Evolutionary conservation across 73 alveolate species (phyloP), one percentile per base, ranked within the genome.

Genomic region (Paramecium tetraurelia): DNA sequence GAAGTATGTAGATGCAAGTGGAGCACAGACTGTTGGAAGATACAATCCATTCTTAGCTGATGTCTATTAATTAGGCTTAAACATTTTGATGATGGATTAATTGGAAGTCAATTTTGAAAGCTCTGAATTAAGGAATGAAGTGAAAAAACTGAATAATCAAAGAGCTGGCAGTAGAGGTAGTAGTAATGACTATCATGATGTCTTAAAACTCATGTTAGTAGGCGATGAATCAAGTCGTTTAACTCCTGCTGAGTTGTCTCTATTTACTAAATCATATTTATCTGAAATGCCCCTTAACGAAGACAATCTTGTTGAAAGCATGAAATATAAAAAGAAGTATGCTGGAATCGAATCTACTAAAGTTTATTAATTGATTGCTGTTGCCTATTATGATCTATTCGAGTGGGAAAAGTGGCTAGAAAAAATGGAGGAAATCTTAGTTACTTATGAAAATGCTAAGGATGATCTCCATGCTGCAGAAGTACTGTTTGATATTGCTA

Each of bases 31-130:
- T 70, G 94, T 89, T 12, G 86, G 86, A 43, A 89, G 57, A 21
- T 89, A 89, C 33, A 89, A 89, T 69, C 94, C 94, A 27, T 89
- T 89, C 14, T 46, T 63, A 29, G 20, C 58, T 59, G 94, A 89
- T 69, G 87, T 89, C 1, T 89, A 89, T 71, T 31, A 83, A 58
- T 89, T 89, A 33, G 94, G 94, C 27, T 48, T 89, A 46, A 89
- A 70, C 14, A 21, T 89, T 5, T 46, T 89, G 8, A 46, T 89
- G 77, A 89, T 89, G 94, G 87, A 89, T 22, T 44, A 44, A 50
- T 46, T 89, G 24, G 94, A 89, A 89, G 94, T 89, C 3, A 83
- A 89, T 72, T 89, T 89, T 41, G 94, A 89, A 43, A 89, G 85
- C 71, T 20, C 50, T 40, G 59, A 89, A 46, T 46, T 70, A 36